A percentile compares a stretch with the other conserved stretches of the same genome.
phyloP scores from a whole-genome alignment of 495 filamentous ascomycete species.

The Aspergillus biplanus region DNA sequence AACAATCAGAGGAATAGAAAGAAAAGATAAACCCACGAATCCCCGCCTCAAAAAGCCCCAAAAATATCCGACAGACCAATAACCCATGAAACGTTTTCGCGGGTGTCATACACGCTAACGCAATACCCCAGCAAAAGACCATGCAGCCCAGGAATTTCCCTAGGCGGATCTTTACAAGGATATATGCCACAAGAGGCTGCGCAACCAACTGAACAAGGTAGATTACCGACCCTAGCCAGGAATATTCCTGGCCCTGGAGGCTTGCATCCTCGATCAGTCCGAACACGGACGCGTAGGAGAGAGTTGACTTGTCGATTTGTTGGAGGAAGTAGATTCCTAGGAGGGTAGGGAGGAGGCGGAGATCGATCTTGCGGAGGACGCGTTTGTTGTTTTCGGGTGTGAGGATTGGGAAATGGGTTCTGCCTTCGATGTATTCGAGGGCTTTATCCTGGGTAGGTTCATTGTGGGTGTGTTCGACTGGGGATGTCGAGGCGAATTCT shows the following conservation, averaged over 20 bases:
- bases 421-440: slow-evolving; percentile 47
- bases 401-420: slow-evolving; percentile 44
- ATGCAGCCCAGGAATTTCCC: slow-evolving; percentile 61
- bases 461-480: slow-evolving; percentile 1
- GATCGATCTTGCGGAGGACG: slow-evolving; percentile 56
- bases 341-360: slow-evolving; percentile 54
- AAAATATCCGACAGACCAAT: slow-evolving; percentile 59
- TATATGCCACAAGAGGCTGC: slow-evolving; percentile 44
- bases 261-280: slow-evolving; percentile 48
- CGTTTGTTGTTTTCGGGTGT: slow-evolving; percentile 58
- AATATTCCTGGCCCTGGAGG: slow-evolving; percentile 54
- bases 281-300: slow-evolving; percentile 58
- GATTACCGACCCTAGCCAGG: slow-evolving; percentile 55
- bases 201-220: slow-evolving; percentile 55
- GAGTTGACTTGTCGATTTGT: slow-evolving; percentile 61
- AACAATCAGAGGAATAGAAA: too few species aligned
- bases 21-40: slow-evolving; percentile 42
- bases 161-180: slow-evolving; percentile 42
- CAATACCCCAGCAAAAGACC: slow-evolving; percentile 61
- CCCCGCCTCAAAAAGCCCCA: slow-evolving; percentile 66
- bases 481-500: slow-evolving; percentile 32
- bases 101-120: slow-evolving; percentile 59
- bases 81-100: slow-evolving; percentile 58
- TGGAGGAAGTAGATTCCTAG: slow-evolving; percentile 52
- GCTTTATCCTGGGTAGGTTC: slow-evolving; percentile 45